Evolutionary conservation across 441 rosid genomes (phyloP).

Genomic region (California macrophylla): DNA sequence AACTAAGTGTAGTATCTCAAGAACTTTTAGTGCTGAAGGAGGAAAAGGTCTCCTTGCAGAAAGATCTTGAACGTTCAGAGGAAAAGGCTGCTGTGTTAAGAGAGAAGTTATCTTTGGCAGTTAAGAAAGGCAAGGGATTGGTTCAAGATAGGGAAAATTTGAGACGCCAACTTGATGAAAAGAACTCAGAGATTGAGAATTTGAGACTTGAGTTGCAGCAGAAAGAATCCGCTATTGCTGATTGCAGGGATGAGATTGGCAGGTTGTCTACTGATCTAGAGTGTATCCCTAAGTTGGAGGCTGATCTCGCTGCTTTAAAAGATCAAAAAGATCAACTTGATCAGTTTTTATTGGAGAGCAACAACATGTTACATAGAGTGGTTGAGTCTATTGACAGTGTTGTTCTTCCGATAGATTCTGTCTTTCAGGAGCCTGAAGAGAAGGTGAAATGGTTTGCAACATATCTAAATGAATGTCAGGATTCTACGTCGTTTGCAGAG

Average conservation of each 20-base stretch:
- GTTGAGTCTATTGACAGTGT: slow-evolving; percentile 42
- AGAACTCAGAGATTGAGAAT: slow-evolving; percentile 54
- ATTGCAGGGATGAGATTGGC: slow-evolving; percentile 46
- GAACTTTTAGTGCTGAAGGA: slow-evolving; percentile 1
- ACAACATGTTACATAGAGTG: slow-evolving; percentile 42
- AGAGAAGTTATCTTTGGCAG: slow-evolving; percentile 85
- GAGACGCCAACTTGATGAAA: slow-evolving; percentile 58
- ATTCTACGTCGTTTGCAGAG: slow-evolving; percentile 39
- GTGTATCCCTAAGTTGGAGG: slow-evolving; percentile 51
- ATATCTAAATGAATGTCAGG: slow-evolving; percentile 47
- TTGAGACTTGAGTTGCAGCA: slow-evolving; percentile 49
- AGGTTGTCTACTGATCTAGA: slow-evolving; percentile 44
- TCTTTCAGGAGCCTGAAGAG: slow-evolving; percentile 44
- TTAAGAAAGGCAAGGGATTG: slow-evolving; percentile 92
- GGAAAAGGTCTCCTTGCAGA: slow-evolving; percentile 29
- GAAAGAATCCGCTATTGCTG: slow-evolving; percentile 39
- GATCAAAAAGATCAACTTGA: slow-evolving; percentile 51
- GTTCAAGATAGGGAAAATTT: slow-evolving; percentile 76
- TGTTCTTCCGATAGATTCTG: slow-evolving; percentile 38
- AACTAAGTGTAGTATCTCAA: slow-evolving; percentile 6
- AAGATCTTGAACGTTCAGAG: slow-evolving; percentile 66
- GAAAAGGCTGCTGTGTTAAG: slow-evolving; percentile 66
- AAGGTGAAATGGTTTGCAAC: slow-evolving; percentile 54
- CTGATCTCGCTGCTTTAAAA: slow-evolving; percentile 39
- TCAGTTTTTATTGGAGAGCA: slow-evolving; percentile 53